Base-by-base conservation (phyloP, 75 land plant genomes). In the Cunninghamia lanceolata region DNA sequence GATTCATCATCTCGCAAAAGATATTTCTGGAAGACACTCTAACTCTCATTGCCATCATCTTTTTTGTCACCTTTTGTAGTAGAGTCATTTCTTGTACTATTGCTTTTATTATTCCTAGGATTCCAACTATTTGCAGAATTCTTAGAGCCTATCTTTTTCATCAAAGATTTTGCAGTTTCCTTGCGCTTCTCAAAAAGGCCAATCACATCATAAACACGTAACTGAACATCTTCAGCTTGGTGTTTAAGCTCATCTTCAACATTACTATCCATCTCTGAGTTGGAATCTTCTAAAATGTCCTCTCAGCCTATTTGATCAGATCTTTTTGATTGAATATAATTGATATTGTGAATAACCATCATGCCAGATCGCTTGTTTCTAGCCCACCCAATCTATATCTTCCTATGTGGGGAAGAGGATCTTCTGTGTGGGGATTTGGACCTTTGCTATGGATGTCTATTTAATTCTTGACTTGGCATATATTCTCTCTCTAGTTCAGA, bases 321-420 rank as follows among this genome's bases (percentile, higher is more conserved):
- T 80, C 86, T 76, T 45, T 93, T 92, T 34, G 97, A 86, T 86
- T 95, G 87, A 17, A 94, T 91, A 84, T 98, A 96, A 78, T 97
- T 98, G 34, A 98, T 92, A 87, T 96, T 97, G 34, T 93, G 91
- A 81, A 97, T 95, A 13, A 98, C 96, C 74, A 95, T 94, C 78
- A 86, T 82, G 13, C 96, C 94, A 45, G 96, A 89, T 34, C 91
- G 86, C 83, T 93, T 95, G 77, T 87, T 89, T 59, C 93, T 90
- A 46, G 91, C 87, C 43, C 90, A 91, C 15, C 94, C 89, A 84
- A 86, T 86, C 79, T 93, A 88, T n/a, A 89, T 89, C 79, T 71
- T 91, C 70, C 91, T 85, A 85, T 81, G 84, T 47, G 93, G 91
- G 39, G 91, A 90, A 85, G 87, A 50, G 38, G 93, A 91, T 30